These are phyloP conservation scores for Yueomyces sinensis DNA, from an alignment of 805 yeast species.

Conservation along the genomic window DNA sequence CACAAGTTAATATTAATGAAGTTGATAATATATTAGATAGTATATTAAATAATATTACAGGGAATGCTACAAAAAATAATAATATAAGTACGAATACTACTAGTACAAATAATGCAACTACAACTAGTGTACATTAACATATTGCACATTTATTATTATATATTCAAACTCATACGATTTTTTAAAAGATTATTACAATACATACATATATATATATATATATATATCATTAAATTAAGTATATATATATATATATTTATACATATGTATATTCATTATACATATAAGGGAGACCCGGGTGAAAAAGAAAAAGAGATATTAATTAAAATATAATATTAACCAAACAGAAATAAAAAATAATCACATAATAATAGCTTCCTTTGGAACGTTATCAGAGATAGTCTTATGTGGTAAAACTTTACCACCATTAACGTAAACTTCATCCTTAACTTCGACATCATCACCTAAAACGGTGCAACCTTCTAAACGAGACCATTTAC, in stretches of 20 bases:
- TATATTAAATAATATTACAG: slow-evolving; percentile 20
- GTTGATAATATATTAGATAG: slow-evolving; percentile 57
- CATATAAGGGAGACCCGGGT: too few relatives aligned
- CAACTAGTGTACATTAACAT: too few relatives aligned
- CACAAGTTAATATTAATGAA: slow-evolving; percentile 53
- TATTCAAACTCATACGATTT: too few relatives aligned
- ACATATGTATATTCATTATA: too few relatives aligned
- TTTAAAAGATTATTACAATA: too few relatives aligned
- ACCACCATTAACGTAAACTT: slow-evolving; percentile 98
- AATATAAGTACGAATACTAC: too few relatives aligned
- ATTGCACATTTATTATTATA: too few relatives aligned
- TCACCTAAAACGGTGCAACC: slow-evolving; percentile 97
- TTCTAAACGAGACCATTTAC: slow-evolving; percentile 98
- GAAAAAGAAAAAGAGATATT: not conserved
- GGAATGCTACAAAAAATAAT: too few relatives aligned
- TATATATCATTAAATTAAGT: too few relatives aligned
- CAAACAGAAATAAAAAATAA: not conserved
- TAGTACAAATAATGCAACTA: too few relatives aligned
- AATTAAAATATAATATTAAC: not conserved
- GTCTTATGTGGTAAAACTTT: slow-evolving; percentile 98
- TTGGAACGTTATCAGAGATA: slow-evolving; percentile 90
- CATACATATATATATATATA: too few relatives aligned
- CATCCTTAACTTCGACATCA: slow-evolving; percentile 97
- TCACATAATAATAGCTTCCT: slow-evolving; percentile 97
- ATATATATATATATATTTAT: too few relatives aligned